These are phyloP conservation scores for Leavenworthia alabamica DNA, from an alignment of 345 rosid genomes.

Conservation along the genomic window DNA sequence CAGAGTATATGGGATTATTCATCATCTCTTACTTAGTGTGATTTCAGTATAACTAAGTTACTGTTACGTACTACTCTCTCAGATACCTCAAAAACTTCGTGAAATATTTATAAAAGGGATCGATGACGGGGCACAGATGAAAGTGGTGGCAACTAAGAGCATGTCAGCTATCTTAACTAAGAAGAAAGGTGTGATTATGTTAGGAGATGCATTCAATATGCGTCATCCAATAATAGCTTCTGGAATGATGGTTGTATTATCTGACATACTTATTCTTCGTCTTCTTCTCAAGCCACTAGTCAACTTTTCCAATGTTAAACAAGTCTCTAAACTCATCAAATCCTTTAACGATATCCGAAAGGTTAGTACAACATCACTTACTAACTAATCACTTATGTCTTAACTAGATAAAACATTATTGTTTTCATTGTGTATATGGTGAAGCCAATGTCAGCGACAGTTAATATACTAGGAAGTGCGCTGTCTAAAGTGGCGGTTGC, in stretches of 20 bases:
- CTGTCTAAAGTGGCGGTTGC: slow-evolving; percentile 14
- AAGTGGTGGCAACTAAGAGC: slow-evolving; percentile 34
- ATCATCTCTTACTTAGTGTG: no score
- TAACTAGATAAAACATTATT: no score
- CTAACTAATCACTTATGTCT: no score
- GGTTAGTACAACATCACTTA: no score
- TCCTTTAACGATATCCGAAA: no score
- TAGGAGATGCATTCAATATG: slow-evolving; percentile 55
- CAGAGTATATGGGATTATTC: no score
- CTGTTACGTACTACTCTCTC: no score
- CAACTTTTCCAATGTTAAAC: slow-evolving; percentile 1
- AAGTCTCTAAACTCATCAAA: no score
- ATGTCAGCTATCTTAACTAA: slow-evolving; percentile 40
- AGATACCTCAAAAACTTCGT: slow-evolving; percentile 36
- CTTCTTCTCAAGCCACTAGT: slow-evolving; percentile 34
- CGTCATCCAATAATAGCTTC: slow-evolving; percentile 45
- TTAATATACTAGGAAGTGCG: slow-evolving; percentile 23
- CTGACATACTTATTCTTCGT: slow-evolving; percentile 47
- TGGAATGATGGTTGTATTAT: slow-evolving; percentile 52
- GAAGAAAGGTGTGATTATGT: slow-evolving; percentile 42
- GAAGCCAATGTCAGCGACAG: slow-evolving; percentile 26
- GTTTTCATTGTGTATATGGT: neutral
- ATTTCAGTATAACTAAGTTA: no score
- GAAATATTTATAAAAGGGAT: slow-evolving; percentile 38
- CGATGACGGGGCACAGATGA: slow-evolving; percentile 36